Base-by-base conservation (phyloP, 345 rosid genomes). In the Citrus reticulata region DNA sequence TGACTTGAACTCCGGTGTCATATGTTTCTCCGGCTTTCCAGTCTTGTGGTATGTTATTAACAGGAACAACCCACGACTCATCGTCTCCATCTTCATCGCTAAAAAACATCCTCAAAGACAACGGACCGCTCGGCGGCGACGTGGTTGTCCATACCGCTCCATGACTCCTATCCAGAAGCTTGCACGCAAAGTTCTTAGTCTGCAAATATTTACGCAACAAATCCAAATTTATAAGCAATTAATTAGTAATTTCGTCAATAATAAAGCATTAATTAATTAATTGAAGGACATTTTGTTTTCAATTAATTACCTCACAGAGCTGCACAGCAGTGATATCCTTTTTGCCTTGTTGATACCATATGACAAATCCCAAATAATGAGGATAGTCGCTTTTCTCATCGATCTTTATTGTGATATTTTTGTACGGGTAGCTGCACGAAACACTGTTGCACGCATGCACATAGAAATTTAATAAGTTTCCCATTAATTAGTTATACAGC, bases 271-370 rank as follows among this genome's bases (percentile, higher is more conserved):
- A 17, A 54, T 34, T 9, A 19, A 42, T 70, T 35, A n/a, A 37
- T 16, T 70, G 11, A 54, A 66, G 13, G 58, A 60, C 59, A 51
- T 14, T 69, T 25, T 46, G 17, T 46, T 46, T 46, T 46, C 7
- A 54, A 54, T 54, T 54, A 17, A 17, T 85, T 49, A 91, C 95
- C 91, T 91, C 92, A 16, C 95, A 91, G 10, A 91, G 85, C 82
- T 90, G 93, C 68, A 91, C 95, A 11, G 92, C 95, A 1, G 91
- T 88, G 76, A 91, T 89, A 73, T 91, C 95, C 73, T 71, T 89
- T 35, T 78, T 82, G 42, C 95, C 95, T 85, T 91, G 92, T 77
- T 91, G 95, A 81, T 83, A 84, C 92, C 91, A 84, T 51, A 91
- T 78, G 59, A 83, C 84, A 68, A 91, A 91, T 59, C 79, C 95